Base-by-base conservation (phyloP, 768 basidiomycete genomes). In the Lactarius evosmus region DNA sequence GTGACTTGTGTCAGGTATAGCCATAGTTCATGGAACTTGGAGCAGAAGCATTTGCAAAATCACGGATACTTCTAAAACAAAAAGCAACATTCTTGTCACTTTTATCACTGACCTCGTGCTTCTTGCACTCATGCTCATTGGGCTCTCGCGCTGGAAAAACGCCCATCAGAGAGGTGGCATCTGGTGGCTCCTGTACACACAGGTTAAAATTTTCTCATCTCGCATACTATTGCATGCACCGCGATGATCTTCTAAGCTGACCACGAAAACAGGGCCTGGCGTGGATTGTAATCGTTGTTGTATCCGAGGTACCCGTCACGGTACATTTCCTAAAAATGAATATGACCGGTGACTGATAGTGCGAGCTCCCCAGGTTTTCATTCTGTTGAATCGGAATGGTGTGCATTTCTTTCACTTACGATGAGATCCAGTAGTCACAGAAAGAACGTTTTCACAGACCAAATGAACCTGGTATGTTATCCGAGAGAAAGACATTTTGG, bases 101-200 rank as follows among this genome's bases (percentile, higher is more conserved):
- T 58, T 63, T 11, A 16, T 34, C 9, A 33, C 62, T 0, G 62
- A 63, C 25, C 7, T 53, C 16, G 30, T 53, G 2, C 50, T 58
- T 14, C 56, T 63, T 7, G 6, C 4, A 2, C 56, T 63, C 30
- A 58, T 58, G 62, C 30, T 63, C 14, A 25, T 12, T 3, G 62
- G 62, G 6, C 29, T 63, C 17, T 44, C 52, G 17, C 62, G 62
- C 25, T 63, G 62, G 62, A 32, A 44, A n/a, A 25, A 34, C 19
- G 30, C 38, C 7, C 62, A 19, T 41, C 7, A 4, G 32, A 7
- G 3, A 22, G 50, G 56, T 4, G 49, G 56, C 2, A n/a, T 52
- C 22, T 63, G 50, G 62, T 11, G 17, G 50, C 16, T 58, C 19
- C 50, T 63, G 33, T 63, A 53, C 17, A 41, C 44, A 1, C 55